Evolutionary conservation across 441 rosid species (phyloP).

Genomic region (Erysimum cheiri): DNA sequence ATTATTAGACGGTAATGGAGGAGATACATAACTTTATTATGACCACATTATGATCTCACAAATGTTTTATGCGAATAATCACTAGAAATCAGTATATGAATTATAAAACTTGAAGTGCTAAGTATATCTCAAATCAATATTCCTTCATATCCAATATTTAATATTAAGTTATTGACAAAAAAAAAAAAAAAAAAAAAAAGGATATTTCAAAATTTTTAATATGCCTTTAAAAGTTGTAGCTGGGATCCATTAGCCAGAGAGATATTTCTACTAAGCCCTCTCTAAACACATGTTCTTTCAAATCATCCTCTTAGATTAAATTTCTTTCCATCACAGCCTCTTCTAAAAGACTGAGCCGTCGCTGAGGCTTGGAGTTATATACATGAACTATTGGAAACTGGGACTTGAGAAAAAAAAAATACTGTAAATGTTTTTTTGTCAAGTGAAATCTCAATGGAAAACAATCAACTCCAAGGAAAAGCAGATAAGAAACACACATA

Average conservation of each 20-base stretch:
- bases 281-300: background rate
- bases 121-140: conserved; percentile 17
- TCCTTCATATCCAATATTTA: too few relatives aligned
- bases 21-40: background rate
- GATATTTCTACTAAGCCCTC: background rate
- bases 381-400: background rate
- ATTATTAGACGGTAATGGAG: background rate
- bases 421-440: background rate
- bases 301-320: background rate
- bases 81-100: background rate
- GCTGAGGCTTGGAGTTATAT: background rate
- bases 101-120: conserved; percentile 14
- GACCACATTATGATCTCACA: conserved; percentile 33
- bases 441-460: conserved; percentile 4
- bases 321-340: background rate
- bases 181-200: background rate
- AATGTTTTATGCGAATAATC: conserved; percentile 34
- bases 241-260: conserved; percentile 13
- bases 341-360: background rate
- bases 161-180: too few relatives aligned
- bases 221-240: conserved; percentile 25
- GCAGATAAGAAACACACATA: conserved; percentile 5
- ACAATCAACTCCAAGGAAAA: background rate
- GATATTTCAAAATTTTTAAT: conserved; percentile 27
- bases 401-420: background rate